phyloP scores from a whole-genome alignment of 768 basidiomycete genomes.

The Symmetrospora coprosmae region DNA sequence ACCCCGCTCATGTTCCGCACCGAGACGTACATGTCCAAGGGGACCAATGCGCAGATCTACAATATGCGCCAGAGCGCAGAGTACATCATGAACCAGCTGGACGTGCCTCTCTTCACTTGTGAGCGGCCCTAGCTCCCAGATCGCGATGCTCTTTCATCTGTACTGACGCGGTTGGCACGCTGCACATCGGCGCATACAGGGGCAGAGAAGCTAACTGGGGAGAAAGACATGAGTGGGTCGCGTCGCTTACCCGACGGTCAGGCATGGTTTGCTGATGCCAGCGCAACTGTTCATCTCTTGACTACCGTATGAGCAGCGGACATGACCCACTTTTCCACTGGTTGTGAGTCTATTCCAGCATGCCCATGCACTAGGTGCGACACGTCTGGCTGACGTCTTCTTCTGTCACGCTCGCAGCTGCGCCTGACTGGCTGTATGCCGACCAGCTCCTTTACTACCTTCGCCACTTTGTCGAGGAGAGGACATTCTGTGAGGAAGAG shows the following conservation, averaged over 20 bases:
- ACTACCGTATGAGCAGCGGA: too few relatives aligned
- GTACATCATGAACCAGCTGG: background rate
- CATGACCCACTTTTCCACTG: background rate
- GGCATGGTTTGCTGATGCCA: background rate
- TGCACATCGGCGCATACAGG: background rate
- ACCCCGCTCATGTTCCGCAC: background rate
- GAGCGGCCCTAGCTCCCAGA: background rate
- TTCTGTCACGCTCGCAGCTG: background rate
- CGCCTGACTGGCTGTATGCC: background rate
- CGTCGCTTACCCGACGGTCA: background rate
- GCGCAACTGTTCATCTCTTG: too few relatives aligned
- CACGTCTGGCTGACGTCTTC: background rate
- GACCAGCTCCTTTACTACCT: background rate
- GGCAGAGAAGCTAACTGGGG: background rate
- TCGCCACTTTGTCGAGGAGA: too few relatives aligned
- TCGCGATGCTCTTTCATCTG: background rate
- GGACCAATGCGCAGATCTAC: background rate
- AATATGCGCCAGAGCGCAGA: background rate
- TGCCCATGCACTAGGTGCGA: background rate
- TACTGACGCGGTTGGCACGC: background rate
- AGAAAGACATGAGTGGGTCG: background rate
- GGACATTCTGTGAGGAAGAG: too few relatives aligned
- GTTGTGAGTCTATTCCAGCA: background rate
- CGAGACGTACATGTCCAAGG: background rate
- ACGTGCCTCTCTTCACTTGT: background rate